These are phyloP conservation scores for Globisporangium cystogenes DNA, from an alignment of 352 stramenopile species.

Conservation along the genomic window DNA sequence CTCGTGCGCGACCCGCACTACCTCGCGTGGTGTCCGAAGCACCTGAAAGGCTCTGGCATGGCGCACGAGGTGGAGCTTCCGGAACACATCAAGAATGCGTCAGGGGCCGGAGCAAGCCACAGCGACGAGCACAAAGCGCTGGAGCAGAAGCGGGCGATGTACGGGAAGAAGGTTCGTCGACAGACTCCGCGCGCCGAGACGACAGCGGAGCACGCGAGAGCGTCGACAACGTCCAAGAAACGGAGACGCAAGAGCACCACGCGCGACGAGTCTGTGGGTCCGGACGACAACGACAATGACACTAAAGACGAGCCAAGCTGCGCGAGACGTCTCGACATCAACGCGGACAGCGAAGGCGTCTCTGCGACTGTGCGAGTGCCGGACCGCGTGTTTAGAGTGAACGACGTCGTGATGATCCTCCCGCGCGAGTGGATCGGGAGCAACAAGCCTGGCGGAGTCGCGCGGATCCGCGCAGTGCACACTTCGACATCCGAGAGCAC, in stretches of 20 bases:
- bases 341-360: conserved; percentile 31
- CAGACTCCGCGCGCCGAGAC: conserved; percentile 23
- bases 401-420: conserved; percentile 50
- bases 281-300: conserved; percentile 18
- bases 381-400: conserved; percentile 35
- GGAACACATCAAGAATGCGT: conserved; percentile 43
- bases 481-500: conserved; percentile 10
- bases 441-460: conserved; percentile 73
- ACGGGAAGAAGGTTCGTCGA: conserved; percentile 20
- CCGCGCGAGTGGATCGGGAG: conserved; percentile 45
- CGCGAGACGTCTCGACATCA: conserved; percentile 41
- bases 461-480: conserved; percentile 43
- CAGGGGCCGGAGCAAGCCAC: neutral
- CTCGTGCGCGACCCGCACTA: conserved; percentile 64
- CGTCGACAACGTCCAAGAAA: conserved; percentile 37
- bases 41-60: conserved; percentile 71
- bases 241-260: conserved; percentile 35
- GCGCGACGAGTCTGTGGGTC: conserved; percentile 8
- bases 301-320: conserved; percentile 13
- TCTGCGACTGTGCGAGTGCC: conserved; percentile 9
- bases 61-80: conserved; percentile 56
- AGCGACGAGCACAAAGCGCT: conserved; percentile 10
- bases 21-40: conserved; percentile 67
- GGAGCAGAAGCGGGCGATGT: conserved; percentile 3
- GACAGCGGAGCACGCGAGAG: conserved; percentile 2